phyloP scores from a whole-genome alignment of 2,329 filamentous ascomycete species.

The Paraphoma chrysanthemicola region DNA sequence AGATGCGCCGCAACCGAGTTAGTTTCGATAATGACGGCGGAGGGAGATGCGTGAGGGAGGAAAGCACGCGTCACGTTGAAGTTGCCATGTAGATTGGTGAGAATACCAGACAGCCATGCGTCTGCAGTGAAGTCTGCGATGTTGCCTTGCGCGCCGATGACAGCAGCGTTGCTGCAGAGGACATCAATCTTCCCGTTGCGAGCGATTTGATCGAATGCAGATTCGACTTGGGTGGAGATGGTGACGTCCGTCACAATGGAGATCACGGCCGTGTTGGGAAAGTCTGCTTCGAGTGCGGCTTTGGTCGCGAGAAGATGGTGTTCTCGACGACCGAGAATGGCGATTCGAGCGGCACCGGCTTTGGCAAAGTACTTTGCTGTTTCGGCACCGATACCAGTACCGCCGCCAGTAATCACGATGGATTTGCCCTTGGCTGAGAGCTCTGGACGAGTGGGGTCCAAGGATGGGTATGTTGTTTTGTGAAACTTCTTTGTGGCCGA shows the following conservation, averaged over 20 bases:
- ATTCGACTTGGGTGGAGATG: slow-evolving; percentile 18
- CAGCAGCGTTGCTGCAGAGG: slow-evolving; percentile 29
- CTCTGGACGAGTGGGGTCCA: slow-evolving; percentile 36
- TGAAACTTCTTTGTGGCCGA: slow-evolving; percentile 11
- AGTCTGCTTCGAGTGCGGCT: slow-evolving; percentile 37
- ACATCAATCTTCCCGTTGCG: slow-evolving; percentile 26
- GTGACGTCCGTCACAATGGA: slow-evolving; percentile 24
- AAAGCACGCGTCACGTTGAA: slow-evolving; percentile 30
- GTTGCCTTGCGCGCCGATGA: slow-evolving; percentile 7
- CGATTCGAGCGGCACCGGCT: slow-evolving; percentile 54
- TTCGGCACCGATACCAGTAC: slow-evolving; percentile 50
- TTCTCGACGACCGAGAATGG: slow-evolving; percentile 52
- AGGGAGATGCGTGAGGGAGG: slow-evolving; percentile 18
- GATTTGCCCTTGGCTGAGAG: slow-evolving; percentile 20
- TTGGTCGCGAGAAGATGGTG: slow-evolving; percentile 42
- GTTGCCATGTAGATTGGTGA: slow-evolving; percentile 22
- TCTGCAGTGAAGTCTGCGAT: slow-evolving; percentile 9
- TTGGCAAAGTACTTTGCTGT: slow-evolving; percentile 51
- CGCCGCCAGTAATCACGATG: slow-evolving; percentile 49
- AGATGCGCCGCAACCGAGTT: slow-evolving; percentile 25
- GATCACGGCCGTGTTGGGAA: slow-evolving; percentile 15
- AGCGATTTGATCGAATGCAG: slow-evolving; percentile 17
- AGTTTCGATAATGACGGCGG: slow-evolving; percentile 29
- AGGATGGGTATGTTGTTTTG: slow-evolving; percentile 15
- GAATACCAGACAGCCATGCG: slow-evolving; percentile 16